phyloP scores from a whole-genome alignment of 2,329 filamentous ascomycete species.

The Magnaporthiopsis incrustans region DNA sequence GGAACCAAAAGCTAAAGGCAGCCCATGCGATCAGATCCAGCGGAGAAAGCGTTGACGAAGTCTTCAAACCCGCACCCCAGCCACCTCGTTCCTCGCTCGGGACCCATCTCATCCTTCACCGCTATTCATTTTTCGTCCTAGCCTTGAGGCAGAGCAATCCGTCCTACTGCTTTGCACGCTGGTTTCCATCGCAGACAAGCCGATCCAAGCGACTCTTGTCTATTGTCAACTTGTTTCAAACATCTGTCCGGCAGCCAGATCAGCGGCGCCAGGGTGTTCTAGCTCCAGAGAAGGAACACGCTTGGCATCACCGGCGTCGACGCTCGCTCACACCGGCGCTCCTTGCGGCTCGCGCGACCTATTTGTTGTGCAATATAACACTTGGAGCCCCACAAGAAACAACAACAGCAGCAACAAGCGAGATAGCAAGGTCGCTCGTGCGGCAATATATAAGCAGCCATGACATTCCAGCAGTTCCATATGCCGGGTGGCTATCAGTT shows the following conservation, averaged over 20 bases:
- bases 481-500: slow-evolving; percentile 24
- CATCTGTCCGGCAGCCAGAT: neutral
- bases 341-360: neutral
- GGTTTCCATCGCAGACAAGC: neutral
- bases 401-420: neutral
- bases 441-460: neutral
- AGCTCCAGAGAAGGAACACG: neutral
- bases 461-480: slow-evolving; percentile 24
- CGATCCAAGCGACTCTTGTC: neutral
- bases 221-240: neutral
- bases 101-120: neutral
- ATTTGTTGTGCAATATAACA: neutral
- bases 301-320: neutral
- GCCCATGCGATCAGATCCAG: neutral
- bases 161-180: neutral
- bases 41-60: neutral
- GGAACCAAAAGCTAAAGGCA: neutral
- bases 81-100: neutral
- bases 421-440: neutral
- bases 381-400: neutral
- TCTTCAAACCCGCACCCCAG: neutral
- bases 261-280: neutral
- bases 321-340: neutral
- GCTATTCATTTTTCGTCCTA: neutral
- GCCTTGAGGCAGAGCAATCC: neutral